Percentiles rank a stretch among this genome's conserved stretches.
phyloP scores from a whole-genome alignment of 169 alveolate species.

The Eimeria necatrix region DNA sequence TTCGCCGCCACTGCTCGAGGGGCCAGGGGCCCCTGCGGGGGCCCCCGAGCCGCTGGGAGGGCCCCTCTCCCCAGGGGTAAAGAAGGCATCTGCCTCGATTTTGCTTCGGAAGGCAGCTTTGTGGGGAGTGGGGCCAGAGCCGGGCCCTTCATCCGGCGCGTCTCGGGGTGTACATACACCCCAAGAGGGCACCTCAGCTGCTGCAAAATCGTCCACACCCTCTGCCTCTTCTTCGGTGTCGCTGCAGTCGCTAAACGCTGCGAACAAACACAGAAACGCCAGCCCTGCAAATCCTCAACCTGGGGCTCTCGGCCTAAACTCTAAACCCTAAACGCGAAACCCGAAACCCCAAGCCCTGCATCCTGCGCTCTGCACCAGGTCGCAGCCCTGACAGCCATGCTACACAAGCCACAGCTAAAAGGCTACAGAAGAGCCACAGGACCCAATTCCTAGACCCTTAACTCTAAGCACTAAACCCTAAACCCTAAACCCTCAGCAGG shows the following conservation, averaged over 20 bases:
- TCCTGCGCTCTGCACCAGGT: not conserved
- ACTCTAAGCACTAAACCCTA: not conserved
- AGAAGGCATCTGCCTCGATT: conserved; percentile 1
- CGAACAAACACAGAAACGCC: not conserved
- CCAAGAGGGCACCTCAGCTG: not conserved
- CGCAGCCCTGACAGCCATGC: not conserved
- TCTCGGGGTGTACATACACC: not conserved
- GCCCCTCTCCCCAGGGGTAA: not conserved
- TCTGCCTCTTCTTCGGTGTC: conserved; percentile 2
- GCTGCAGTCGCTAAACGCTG: conserved; percentile 12
- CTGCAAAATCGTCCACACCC: not conserved
- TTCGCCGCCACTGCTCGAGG: not conserved
- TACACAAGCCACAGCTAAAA: not conserved
- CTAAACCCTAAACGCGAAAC: not conserved
- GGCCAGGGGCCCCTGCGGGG: not conserved
- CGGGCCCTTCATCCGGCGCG: not conserved
- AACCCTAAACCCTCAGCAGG: not conserved
- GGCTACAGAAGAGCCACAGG: not conserved
- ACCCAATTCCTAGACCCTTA: not conserved
- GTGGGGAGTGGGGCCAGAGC: not conserved
- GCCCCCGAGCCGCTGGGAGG: not conserved
- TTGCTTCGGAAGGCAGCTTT: not conserved
- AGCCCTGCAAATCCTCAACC: too few species aligned
- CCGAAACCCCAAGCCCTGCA: not conserved
- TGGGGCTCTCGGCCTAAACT: too few species aligned